Conservation (phyloP, 257 asterid genomes). For the Nicotiana obtusifolia region DNA sequence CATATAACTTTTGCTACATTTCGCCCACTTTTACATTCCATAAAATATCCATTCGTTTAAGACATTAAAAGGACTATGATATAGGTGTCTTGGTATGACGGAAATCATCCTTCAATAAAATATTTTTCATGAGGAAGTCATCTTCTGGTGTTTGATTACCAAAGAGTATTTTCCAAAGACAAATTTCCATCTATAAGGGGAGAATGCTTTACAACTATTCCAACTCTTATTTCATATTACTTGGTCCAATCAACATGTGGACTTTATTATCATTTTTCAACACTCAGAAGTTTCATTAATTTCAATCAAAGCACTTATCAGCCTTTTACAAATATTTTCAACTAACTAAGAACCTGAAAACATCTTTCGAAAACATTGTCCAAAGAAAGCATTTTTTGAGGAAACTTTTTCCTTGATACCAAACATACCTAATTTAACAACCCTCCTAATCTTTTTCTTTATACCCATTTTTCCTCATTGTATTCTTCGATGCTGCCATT, state of each 20-base stretch:
- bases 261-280: neutral
- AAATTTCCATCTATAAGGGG: neutral
- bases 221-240: neutral
- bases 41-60: neutral
- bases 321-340: neutral
- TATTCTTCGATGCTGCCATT: neutral
- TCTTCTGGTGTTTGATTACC: neutral
- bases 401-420: neutral
- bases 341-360: too few relatives aligned
- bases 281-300: neutral
- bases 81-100: neutral
- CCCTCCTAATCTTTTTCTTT: neutral
- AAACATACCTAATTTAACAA: neutral
- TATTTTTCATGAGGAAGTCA: neutral
- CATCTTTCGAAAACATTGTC: neutral
- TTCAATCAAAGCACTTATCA: neutral
- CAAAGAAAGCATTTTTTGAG: neutral
- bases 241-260: too few relatives aligned
- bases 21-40: neutral
- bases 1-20: neutral
- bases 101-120: neutral
- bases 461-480: neutral
- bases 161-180: neutral
- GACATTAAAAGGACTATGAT: neutral
- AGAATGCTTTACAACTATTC: neutral